phyloP scores from a whole-genome alignment of 2,329 filamentous ascomycete genomes.

The Epichloe sibirici region DNA sequence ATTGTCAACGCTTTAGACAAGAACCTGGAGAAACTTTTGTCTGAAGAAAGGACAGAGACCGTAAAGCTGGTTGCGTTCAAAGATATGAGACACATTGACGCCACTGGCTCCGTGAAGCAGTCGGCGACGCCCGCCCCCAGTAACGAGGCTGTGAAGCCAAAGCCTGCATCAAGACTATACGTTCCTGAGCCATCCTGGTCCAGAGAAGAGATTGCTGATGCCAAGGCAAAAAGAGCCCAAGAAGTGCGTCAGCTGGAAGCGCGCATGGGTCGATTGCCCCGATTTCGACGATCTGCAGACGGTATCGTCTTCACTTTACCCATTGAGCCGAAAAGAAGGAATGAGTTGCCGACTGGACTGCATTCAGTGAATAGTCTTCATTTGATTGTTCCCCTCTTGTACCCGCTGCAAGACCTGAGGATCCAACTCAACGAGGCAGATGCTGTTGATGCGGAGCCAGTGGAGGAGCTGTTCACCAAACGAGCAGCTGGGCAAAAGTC shows the following conservation, averaged over 20 bases:
- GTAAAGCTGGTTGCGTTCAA: constrained; percentile 54
- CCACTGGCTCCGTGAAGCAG: constrained; percentile 3
- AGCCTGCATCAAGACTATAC: constrained; percentile 17
- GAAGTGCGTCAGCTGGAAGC: constrained; percentile 65
- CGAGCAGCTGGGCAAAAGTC: constrained; percentile 44
- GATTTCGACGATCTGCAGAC: constrained; percentile 58
- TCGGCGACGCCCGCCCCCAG: constrained; percentile 3
- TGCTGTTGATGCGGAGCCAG: constrained; percentile 43
- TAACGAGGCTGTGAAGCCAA: constrained; percentile 3
- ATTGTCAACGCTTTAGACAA: constrained; percentile 61
- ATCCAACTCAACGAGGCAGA: constrained; percentile 54
- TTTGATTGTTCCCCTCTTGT: constrained; percentile 57
- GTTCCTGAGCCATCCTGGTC: constrained; percentile 39
- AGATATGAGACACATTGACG: constrained; percentile 38
- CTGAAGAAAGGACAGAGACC: constrained; percentile 58
- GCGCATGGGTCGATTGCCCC: constrained; percentile 53
- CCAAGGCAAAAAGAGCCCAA: constrained; percentile 48
- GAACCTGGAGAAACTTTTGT: constrained; percentile 57
- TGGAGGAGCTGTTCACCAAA: constrained; percentile 53
- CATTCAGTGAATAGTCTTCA: constrained; percentile 51
- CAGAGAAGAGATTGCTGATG: constrained; percentile 46
- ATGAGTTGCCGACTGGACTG: constrained; percentile 48
- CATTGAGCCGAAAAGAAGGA: constrained; percentile 50
- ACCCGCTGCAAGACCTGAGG: constrained; percentile 56
- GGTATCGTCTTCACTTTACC: constrained; percentile 60